Evolutionary conservation across 75 land plant genomes (phyloP).

Genomic region (Gnetum montanum): DNA sequence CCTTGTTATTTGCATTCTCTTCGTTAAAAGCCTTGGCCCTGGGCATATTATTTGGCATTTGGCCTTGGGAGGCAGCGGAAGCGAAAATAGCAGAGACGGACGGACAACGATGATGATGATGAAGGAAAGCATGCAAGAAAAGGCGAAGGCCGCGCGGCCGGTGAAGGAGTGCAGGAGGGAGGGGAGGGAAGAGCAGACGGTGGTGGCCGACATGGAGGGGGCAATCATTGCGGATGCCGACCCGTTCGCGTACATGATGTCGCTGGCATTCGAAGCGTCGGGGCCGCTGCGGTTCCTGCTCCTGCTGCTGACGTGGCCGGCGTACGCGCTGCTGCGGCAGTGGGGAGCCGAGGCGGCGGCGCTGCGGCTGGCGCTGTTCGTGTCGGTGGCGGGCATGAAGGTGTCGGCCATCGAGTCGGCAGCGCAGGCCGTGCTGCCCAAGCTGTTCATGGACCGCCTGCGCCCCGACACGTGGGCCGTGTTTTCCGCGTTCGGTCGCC

Average conservation of each 20-base stretch:
- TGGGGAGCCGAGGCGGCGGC: conserved; percentile 26
- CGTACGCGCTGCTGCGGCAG: conserved; percentile 30
- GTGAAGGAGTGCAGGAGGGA: background rate
- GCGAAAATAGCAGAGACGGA: too few relatives aligned
- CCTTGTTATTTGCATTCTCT: too few relatives aligned
- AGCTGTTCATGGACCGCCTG: conserved; percentile 77
- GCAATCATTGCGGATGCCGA: conserved; percentile 35
- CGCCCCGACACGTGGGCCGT: conserved; percentile 62
- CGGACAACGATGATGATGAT: too few relatives aligned
- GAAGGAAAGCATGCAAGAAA: too few relatives aligned
- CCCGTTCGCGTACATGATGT: conserved; percentile 82
- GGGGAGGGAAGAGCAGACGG: conserved; percentile 10
- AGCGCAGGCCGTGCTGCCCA: conserved; percentile 87
- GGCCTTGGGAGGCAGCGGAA: too few relatives aligned
- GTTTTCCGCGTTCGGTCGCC: conserved; percentile 35
- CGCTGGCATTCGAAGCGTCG: conserved; percentile 82
- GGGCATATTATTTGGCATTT: too few relatives aligned
- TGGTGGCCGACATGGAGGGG: conserved; percentile 68
- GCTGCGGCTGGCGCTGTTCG: conserved; percentile 41
- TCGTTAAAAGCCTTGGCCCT: too few relatives aligned
- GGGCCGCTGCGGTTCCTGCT: conserved; percentile 55
- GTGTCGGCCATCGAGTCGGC: conserved; percentile 60
- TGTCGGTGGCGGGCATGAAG: conserved; percentile 47
- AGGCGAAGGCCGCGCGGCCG: too few relatives aligned
- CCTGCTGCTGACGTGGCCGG: conserved; percentile 59